These are phyloP conservation scores for Cinchona pubescens DNA, from an alignment of 257 asterid species.

Conservation along the genomic window DNA sequence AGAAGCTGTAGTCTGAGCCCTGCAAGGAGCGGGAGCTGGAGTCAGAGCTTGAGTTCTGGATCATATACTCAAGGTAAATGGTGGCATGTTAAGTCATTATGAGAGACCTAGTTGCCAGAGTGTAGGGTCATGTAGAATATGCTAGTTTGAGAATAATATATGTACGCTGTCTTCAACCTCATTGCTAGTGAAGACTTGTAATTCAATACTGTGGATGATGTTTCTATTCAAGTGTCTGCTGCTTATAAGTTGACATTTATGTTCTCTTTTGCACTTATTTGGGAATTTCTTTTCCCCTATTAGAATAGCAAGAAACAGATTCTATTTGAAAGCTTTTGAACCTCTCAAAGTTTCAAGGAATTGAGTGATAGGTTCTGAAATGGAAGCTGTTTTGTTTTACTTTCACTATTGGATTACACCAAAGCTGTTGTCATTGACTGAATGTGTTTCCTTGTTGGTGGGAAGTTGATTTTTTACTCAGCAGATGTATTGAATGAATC, in stretches of 20 bases:
- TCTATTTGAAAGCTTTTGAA: no score
- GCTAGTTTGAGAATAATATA: neutral
- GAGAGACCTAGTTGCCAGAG: neutral
- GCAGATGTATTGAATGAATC: no score
- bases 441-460: no score
- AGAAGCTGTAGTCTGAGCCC: conserved; percentile 42
- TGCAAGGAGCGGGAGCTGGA: conserved; percentile 19
- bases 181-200: neutral
- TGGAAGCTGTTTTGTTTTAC: no score
- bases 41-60: conserved; percentile 14
- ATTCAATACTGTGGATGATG: neutral
- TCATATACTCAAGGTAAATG: conserved; percentile 10
- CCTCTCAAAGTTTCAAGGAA: no score
- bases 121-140: neutral
- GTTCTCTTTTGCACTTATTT: neutral
- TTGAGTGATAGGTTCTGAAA: no score
- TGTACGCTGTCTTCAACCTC: neutral
- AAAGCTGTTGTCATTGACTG: no score
- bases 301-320: no score
- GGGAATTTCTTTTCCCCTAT: neutral
- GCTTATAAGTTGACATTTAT: neutral
- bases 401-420: no score
- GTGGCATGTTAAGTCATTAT: neutral
- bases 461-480: no score
- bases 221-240: neutral